Conservation (phyloP, 2,329 filamentous ascomycete species). For the Nectriaceae sp. region DNA sequence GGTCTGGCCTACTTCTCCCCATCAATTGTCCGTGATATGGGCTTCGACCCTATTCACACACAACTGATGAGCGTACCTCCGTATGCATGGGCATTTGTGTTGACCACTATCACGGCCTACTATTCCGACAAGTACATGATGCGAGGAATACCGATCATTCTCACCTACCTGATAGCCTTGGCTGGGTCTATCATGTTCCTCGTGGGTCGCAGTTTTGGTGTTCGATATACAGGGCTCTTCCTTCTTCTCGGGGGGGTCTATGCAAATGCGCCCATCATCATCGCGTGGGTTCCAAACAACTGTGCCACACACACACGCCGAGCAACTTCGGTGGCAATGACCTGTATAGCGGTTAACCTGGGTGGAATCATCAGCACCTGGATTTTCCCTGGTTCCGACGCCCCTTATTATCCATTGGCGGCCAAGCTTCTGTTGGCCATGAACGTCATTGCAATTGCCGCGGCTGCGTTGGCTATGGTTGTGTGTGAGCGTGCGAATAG, state of each 20-base stretch:
- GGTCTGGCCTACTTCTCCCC: background rate
- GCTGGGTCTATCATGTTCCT: background rate
- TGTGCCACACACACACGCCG: background rate
- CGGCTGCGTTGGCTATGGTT: background rate
- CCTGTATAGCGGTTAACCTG: background rate
- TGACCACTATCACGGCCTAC: background rate
- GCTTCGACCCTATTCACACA: background rate
- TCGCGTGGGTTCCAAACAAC: background rate
- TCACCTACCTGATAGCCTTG: background rate
- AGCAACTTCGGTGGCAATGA: background rate
- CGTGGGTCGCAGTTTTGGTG: background rate
- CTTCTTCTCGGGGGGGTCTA: background rate
- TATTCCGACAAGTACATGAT: background rate
- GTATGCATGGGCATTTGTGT: background rate
- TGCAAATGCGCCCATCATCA: background rate
- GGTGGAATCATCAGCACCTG: background rate
- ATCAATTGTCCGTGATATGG: background rate
- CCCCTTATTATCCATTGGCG: background rate
- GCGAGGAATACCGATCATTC: background rate
- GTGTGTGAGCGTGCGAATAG: background rate
- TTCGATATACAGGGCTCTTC: background rate
- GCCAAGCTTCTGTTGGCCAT: background rate
- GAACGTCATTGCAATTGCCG: background rate
- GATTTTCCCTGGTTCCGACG: background rate
- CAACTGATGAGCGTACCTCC: background rate